Evolutionary conservation across 768 basidiomycete species (phyloP).

Genomic region (Strobilomyces echinocephalus): DNA sequence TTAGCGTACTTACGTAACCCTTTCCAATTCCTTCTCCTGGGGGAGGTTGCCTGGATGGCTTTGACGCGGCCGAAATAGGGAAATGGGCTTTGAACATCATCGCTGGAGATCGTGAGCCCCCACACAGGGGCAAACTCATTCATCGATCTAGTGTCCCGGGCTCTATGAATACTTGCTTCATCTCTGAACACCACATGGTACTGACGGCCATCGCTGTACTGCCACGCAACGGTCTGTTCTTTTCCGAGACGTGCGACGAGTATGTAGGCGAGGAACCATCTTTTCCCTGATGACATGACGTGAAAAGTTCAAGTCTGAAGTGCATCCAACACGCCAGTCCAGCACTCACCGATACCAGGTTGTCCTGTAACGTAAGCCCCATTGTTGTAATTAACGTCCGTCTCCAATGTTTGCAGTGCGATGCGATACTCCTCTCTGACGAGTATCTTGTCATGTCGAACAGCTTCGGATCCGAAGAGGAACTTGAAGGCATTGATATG

Average conservation of each 20-base stretch:
- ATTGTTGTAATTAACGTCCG: too few relatives aligned
- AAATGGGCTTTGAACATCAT: background rate
- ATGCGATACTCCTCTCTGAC: too few relatives aligned
- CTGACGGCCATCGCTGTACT: background rate
- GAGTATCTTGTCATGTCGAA: too few relatives aligned
- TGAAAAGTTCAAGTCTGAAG: too few relatives aligned
- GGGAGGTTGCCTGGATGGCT: background rate
- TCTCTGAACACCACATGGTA: too few relatives aligned
- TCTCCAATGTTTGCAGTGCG: too few relatives aligned
- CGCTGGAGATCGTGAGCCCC: background rate
- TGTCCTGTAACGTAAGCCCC: too few relatives aligned
- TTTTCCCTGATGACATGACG: background rate
- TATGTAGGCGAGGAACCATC: background rate
- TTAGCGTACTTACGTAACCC: background rate
- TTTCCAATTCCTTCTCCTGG: background rate
- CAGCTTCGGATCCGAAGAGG: too few relatives aligned
- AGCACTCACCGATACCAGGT: too few relatives aligned
- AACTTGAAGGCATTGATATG: too few relatives aligned
- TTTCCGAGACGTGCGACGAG: background rate
- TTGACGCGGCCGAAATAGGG: rapidly evolving
- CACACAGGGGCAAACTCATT: background rate
- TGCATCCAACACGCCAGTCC: too few relatives aligned
- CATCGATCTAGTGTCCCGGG: rapidly evolving
- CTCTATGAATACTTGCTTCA: too few relatives aligned
- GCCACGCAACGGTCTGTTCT: background rate